A percentile compares a stretch with the other conserved stretches of the same genome.
These are phyloP conservation scores for Isatis tinctoria DNA, from an alignment of 345 rosid genomes.

Conservation along the genomic window DNA sequence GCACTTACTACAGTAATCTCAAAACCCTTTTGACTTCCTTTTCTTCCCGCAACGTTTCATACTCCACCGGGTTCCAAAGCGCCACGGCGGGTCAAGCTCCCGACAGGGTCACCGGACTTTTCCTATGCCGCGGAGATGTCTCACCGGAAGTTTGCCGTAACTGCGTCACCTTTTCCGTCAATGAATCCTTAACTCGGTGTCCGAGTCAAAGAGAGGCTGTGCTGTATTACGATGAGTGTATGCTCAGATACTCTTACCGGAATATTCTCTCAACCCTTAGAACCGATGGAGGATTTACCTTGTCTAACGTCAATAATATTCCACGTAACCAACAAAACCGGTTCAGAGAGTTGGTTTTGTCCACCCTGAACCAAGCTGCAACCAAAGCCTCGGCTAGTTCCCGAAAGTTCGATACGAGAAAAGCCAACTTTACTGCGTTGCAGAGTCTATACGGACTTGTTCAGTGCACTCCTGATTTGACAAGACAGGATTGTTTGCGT, in stretches of 20 bases:
- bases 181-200: conserved; percentile 16
- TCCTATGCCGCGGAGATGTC: conserved; percentile 38
- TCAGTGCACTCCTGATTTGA: background rate
- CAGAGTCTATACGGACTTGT: background rate
- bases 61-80: background rate
- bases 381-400: background rate
- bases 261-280: background rate
- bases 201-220: conserved; percentile 6
- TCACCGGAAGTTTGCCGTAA: conserved; percentile 18
- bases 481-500: background rate
- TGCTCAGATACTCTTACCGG: too few species aligned
- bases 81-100: background rate
- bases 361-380: background rate
- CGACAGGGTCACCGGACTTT: conserved; percentile 4
- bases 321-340: background rate
- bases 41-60: background rate
- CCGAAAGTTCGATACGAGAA: background rate
- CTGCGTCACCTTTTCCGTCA: conserved; percentile 25
- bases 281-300: background rate
- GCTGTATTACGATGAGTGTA: conserved; percentile 17
- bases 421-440: background rate
- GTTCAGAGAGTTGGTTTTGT: background rate
- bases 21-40: background rate
- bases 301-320: background rate
- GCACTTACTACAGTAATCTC: conserved; percentile 8